Conservation (phyloP, 768 basidiomycete genomes). For the Macrocybe gigantea region DNA sequence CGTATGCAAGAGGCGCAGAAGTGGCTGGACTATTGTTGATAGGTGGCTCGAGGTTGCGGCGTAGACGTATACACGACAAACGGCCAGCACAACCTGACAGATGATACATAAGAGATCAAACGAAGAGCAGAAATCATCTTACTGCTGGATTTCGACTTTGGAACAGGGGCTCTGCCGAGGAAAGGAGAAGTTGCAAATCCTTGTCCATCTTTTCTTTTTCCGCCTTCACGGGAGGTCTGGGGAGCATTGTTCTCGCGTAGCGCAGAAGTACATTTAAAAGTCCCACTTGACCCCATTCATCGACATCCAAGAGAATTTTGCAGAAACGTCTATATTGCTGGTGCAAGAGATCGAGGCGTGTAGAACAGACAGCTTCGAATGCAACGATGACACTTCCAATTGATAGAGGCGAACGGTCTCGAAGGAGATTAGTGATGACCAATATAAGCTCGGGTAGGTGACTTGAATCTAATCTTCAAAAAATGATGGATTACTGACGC, state of each 20-base stretch:
- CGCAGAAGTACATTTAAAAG: slow-evolving; percentile 71
- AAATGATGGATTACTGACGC: background rate
- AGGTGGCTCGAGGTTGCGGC: slow-evolving; percentile 52
- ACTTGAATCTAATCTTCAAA: slow-evolving; percentile 60
- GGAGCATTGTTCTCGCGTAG: slow-evolving; percentile 83
- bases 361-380: slow-evolving; percentile 83
- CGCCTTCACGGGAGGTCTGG: slow-evolving; percentile 41
- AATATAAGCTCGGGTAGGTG: slow-evolving; percentile 70
- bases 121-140: slow-evolving; percentile 17
- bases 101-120: background rate
- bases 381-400: slow-evolving; percentile 84
- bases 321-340: slow-evolving; percentile 84
- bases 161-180: slow-evolving; percentile 69
- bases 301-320: slow-evolving; percentile 78
- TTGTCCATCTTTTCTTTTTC: slow-evolving; percentile 59
- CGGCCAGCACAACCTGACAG: slow-evolving; percentile 73
- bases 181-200: slow-evolving; percentile 73
- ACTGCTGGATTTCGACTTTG: slow-evolving; percentile 88
- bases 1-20: slow-evolving; percentile 64
- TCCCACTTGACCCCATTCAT: slow-evolving; percentile 94
- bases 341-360: slow-evolving; percentile 83
- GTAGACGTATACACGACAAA: slow-evolving; percentile 69
- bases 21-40: slow-evolving; percentile 57
- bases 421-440: slow-evolving; percentile 57
- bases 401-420: slow-evolving; percentile 79